Conservation (phyloP, 345 rosid species). For the Eucalyptus cloeziana region DNA sequence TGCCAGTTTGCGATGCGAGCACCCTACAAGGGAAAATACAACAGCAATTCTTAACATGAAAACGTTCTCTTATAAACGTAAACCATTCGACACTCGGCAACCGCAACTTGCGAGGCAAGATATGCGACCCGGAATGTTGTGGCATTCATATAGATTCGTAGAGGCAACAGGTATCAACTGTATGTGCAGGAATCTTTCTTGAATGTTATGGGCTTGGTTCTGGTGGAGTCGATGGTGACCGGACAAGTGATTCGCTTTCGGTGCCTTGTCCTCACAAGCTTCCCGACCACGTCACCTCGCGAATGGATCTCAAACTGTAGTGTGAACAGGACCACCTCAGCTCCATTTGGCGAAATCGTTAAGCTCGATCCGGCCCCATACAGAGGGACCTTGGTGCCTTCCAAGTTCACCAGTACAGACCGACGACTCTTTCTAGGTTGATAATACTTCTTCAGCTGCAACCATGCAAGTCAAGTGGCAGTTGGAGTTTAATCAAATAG, state of each 20-base stretch:
- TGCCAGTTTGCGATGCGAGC: neutral
- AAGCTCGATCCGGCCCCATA: constrained; percentile 73
- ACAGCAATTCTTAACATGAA: neutral
- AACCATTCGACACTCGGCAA: neutral
- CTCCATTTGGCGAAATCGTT: constrained; percentile 24
- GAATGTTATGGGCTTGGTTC: constrained; percentile 44
- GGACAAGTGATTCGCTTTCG: constrained; percentile 40
- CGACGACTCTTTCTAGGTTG: constrained; percentile 60
- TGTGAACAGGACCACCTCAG: constrained; percentile 26
- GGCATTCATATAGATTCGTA: neutral
- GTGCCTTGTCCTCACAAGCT: constrained; percentile 61
- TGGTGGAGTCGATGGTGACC: constrained; percentile 40
- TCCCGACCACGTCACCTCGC: constrained; percentile 72
- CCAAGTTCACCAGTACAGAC: constrained; percentile 36
- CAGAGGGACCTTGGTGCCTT: constrained; percentile 59
- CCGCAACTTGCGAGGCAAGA: neutral
- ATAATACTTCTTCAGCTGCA: constrained; percentile 66
- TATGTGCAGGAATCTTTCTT: constrained; percentile 31
- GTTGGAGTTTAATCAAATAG: neutral
- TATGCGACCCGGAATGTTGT: neutral
- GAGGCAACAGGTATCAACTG: neutral
- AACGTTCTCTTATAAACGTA: neutral
- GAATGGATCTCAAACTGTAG: constrained; percentile 47
- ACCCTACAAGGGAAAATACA: neutral
- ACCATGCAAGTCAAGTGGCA: neutral